These are phyloP conservation scores for Insectozyma bohioensis DNA, from an alignment of 1,139 yeast species.

Conservation along the genomic window DNA sequence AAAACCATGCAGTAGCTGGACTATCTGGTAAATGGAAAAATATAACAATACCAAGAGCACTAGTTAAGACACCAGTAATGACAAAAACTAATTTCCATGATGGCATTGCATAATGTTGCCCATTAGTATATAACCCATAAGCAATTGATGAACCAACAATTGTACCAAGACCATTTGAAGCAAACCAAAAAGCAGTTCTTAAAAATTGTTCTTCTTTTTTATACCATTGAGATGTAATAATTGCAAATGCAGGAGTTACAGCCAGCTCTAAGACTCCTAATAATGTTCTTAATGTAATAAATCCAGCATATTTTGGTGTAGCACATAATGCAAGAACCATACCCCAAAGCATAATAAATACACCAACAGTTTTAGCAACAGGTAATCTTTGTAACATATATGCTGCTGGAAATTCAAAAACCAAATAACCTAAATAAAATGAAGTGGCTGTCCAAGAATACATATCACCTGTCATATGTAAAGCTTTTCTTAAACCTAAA, in stretches of 20 bases:
- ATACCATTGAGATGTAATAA: conserved; percentile 40
- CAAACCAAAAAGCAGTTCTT: conserved; percentile 29
- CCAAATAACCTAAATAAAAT: conserved; percentile 45
- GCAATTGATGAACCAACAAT: conserved; percentile 27
- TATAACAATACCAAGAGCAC: conserved; percentile 24
- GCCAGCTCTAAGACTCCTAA: conserved; percentile 59
- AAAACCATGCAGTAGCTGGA: conserved; percentile 33
- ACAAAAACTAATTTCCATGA: conserved; percentile 36
- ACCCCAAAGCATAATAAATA: conserved; percentile 31
- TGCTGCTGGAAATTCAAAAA: conserved; percentile 41
- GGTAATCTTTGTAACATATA: conserved; percentile 38
- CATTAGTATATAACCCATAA: conserved; percentile 19
- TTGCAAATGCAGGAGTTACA: conserved; percentile 55
- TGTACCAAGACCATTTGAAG: conserved; percentile 32
- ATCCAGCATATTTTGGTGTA: conserved; percentile 30
- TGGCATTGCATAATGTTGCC: conserved; percentile 19
- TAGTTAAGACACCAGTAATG: conserved; percentile 29
- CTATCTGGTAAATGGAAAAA: conserved; percentile 28
- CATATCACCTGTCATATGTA: conserved; percentile 49
- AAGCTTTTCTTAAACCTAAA: conserved; percentile 51
- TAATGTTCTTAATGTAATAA: conserved; percentile 29
- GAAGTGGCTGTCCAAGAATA: conserved; percentile 61
- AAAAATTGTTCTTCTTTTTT: conserved; percentile 24
- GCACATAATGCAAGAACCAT: conserved; percentile 26
- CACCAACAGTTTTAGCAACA: conserved; percentile 24